A percentile compares a stretch with the other conserved stretches of the same genome.
Conservation (phyloP, 352 stramenopile species). For the Globisporangium polare region DNA sequence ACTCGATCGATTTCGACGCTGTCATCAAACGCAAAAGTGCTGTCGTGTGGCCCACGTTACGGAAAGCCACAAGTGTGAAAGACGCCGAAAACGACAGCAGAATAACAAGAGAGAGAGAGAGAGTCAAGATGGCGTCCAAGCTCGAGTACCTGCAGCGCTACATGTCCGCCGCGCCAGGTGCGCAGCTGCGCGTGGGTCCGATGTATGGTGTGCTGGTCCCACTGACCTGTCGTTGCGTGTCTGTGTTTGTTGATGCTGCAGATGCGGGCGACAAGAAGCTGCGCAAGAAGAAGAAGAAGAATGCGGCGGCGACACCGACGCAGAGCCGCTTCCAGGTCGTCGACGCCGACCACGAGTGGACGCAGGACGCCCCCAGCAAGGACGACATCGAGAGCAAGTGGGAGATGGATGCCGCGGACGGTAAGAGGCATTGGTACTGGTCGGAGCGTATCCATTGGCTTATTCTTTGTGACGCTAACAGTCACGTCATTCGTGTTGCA, state of each 20-base stretch:
- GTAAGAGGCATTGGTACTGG: slow-evolving; percentile 14
- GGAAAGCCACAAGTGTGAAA: no score
- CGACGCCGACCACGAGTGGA: slow-evolving; percentile 57
- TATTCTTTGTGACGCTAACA: neutral
- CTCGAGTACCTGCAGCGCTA: slow-evolving; percentile 81
- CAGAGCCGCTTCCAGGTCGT: slow-evolving; percentile 40
- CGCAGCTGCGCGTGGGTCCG: neutral
- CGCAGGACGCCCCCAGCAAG: slow-evolving; percentile 34
- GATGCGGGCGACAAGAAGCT: slow-evolving; percentile 48
- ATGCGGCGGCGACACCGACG: neutral
- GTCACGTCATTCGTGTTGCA: neutral
- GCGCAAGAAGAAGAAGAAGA: slow-evolving; percentile 52
- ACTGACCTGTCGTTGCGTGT: neutral
- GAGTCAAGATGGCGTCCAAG: slow-evolving; percentile 45
- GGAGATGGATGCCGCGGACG: slow-evolving; percentile 52
- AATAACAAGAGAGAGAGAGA: no score
- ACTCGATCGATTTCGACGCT: no score
- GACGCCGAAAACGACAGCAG: no score
- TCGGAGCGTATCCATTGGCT: neutral
- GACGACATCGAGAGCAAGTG: slow-evolving; percentile 59
- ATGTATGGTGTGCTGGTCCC: neutral
- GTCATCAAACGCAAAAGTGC: no score
- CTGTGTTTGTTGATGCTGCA: neutral
- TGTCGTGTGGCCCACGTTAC: no score
- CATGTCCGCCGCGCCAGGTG: slow-evolving; percentile 40